phyloP scores from a whole-genome alignment of 2,329 filamentous ascomycete genomes.

The Beauveria scarabaeidicola region DNA sequence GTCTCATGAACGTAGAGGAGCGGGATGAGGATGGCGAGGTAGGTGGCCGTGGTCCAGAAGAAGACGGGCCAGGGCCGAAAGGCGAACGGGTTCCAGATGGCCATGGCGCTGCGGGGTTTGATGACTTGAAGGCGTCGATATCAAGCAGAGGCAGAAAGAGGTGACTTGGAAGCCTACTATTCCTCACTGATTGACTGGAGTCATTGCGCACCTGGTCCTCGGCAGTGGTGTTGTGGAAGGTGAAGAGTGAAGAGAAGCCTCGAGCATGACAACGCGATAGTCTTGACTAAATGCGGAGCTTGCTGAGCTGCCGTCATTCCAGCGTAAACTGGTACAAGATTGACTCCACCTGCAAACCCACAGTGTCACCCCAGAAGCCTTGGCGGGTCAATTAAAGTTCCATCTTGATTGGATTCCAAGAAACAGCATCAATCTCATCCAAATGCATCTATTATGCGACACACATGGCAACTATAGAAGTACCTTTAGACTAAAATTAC shows the following conservation, averaged over 20 bases:
- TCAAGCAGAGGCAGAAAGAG: neutral
- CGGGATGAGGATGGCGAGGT: slow-evolving; percentile 67
- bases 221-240: neutral
- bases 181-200: neutral
- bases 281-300: neutral
- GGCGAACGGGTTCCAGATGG: slow-evolving; percentile 49
- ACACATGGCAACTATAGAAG: neutral
- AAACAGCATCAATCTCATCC: neutral
- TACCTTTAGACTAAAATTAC: neutral
- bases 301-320: slow-evolving; percentile 2
- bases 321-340: neutral
- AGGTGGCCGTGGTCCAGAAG: slow-evolving; percentile 66
- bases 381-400: too few relatives aligned
- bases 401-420: too few relatives aligned
- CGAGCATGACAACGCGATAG: neutral
- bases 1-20: slow-evolving; percentile 67
- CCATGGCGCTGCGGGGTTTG: neutral
- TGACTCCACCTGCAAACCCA: neutral
- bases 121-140: neutral
- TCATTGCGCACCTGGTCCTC: neutral
- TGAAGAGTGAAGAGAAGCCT: neutral
- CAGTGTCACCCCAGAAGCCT: neutral
- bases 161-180: neutral
- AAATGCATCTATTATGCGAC: neutral
- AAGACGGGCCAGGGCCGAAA: slow-evolving; percentile 79